Evolutionary conservation across 225 moss, liverwort and hornwort genomes (phyloP), one percentile per base, ranked within the genome.

Genomic region (Antitrichia curtipendula): DNA sequence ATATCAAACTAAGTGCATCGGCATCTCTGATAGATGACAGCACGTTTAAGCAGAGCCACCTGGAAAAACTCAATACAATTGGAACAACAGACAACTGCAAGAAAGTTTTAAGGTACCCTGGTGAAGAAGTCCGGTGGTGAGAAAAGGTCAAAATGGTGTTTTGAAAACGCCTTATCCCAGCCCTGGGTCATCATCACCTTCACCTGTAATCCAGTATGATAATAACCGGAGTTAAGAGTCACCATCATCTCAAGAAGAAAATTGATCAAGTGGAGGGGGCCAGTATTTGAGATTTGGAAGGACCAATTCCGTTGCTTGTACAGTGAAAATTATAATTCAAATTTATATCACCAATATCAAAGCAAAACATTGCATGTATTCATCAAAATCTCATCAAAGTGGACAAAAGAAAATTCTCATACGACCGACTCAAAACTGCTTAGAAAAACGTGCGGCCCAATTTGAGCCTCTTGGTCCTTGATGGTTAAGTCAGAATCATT

Each of bases 121-220:
- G 93, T 90, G 85, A 96, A 98, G 88, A 98, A 98, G 78, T 98
- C 97, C 7, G 97, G 97, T 69, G 96, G 96, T 82, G 97, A 96
- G 91, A 95, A 97, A 16, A 81, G 53, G 89, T 97, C 97, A 78
- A 97, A 97, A 89, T 96, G 92, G 86, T 81, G 93, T 87, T 95
- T 96, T 59, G 90, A 90, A 80, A 96, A 98, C 31, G 88, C 93
- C 86, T 96, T 96, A 36, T 96, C 88, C 97, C 97, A 98, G 75
- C 97, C 97, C 53, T 91, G 86, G 81, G 94, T 94, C 93, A 92
- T 92, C 86, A 96, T 88, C 32, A 92, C 96, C 81, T 95, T 96
- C 57, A 98, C 90, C 96, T 97, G 93, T 38, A 86, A 70, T 43
- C 77, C 87, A 66, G 36, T 56, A 47, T 21, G 68, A 66, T 14